Base-by-base conservation (phyloP, 495 filamentous ascomycete genomes). In the Podospora sp. region DNA sequence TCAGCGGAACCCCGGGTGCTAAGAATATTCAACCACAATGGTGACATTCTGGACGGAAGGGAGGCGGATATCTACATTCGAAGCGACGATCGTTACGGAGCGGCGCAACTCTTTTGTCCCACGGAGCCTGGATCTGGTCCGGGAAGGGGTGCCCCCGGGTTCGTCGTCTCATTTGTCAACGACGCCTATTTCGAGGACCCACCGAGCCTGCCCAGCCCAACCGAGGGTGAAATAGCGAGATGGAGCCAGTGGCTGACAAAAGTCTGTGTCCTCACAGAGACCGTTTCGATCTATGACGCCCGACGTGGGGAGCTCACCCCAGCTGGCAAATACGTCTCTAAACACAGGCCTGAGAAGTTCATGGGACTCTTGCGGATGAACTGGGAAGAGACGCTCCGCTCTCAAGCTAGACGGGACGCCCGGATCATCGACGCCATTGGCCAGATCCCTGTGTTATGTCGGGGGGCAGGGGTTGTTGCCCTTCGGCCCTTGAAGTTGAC, bases 261-360 rank as follows among this genome's bases (percentile, higher is more conserved):
- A 12, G 7, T 36, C 57, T 25, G 26, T 16, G 24, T 40, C 20
- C 24, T 59, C 56, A 59, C 56, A 20, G 25, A 25, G 56, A 9
- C 25, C 8, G 20, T 72, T 8, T 27, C 46, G 16, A 67, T 79
- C 21, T 77, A 72, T 3, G 56, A 66, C 11, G 69, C 71, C 36
- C 73, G 33, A 29, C 56, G 25, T 20, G 56, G 21, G 20, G 56
- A 59, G 21, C 56, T 59, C 20, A 29, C 56, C 20, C 56, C 56
- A 20, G 56, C 56, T 26, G 56, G 69, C 20, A 59, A 51, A 0
- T 78, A 75, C 36, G 68, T 79, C 9, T 68, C 74, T 0, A 24
- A 70, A 16, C 64, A 66, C 63, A 53, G 69, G n/a, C 75, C 72
- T n/a, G 70, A 75, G 11, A 67, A 71, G 35, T 57, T 77, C 60